Percentiles rank a stretch among this genome's conserved stretches.
These are phyloP conservation scores for Agarophyton chilense DNA, from an alignment of 23 red algal genomes.

Conservation along the genomic window DNA sequence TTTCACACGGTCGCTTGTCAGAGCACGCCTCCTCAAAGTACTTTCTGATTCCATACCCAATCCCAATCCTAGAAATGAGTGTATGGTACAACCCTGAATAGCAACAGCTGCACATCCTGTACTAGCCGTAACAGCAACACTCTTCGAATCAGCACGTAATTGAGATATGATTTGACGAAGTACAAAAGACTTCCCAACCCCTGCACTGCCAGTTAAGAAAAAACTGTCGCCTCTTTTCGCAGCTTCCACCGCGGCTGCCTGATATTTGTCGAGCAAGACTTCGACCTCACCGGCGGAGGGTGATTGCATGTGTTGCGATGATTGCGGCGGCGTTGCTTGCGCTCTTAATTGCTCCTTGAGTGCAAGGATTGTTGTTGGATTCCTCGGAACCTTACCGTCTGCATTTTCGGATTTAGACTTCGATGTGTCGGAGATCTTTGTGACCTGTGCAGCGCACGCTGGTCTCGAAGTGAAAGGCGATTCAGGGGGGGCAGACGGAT, in stretches of 20 bases:
- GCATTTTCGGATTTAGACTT: background rate
- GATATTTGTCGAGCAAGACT: constrained; percentile 9
- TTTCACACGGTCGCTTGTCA: background rate
- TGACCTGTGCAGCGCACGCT: background rate
- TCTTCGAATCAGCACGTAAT: background rate
- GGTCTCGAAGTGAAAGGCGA: background rate
- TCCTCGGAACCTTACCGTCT: background rate
- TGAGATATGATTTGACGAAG: constrained; percentile 41
- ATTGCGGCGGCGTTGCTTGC: background rate
- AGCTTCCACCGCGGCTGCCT: constrained; percentile 34
- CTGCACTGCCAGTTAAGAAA: constrained; percentile 71
- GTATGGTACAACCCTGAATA: constrained; percentile 52
- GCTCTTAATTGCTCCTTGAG: too few relatives aligned
- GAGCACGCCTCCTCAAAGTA: constrained; percentile 10
- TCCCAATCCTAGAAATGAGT: constrained; percentile 33
- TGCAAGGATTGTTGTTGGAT: background rate
- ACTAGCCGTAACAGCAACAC: constrained; percentile 63
- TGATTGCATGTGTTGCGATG: background rate
- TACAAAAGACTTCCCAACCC: constrained; percentile 57
- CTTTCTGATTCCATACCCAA: constrained; percentile 24
- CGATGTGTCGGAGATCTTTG: background rate
- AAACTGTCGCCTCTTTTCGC: constrained; percentile 44
- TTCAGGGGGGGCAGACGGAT: background rate
- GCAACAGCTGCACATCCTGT: constrained; percentile 67
- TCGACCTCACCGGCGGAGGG: background rate